These are phyloP conservation scores for Pluteus cervinus DNA, from an alignment of 768 basidiomycete genomes.

Conservation along the genomic window DNA sequence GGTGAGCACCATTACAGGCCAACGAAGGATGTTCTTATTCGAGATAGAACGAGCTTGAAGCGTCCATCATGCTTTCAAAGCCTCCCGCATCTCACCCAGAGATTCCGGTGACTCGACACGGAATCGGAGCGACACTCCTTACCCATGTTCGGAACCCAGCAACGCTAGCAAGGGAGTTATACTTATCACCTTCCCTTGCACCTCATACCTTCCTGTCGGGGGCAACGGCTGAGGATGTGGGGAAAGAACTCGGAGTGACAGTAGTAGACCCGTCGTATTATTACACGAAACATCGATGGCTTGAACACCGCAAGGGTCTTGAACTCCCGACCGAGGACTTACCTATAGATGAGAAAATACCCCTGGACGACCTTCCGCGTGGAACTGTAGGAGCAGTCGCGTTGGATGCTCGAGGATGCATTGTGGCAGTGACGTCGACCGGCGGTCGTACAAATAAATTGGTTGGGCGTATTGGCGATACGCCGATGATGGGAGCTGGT, in stretches of 20 bases:
- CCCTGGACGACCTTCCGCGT: constrained; percentile 56
- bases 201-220: constrained; percentile 74
- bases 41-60: constrained; percentile 71
- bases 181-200: constrained; percentile 54
- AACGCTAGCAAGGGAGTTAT: constrained; percentile 61
- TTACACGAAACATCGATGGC: constrained; percentile 71
- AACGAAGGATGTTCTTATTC: too few species aligned
- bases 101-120: constrained; percentile 55
- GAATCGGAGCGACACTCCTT: constrained; percentile 58
- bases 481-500: constrained; percentile 69
- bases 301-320: constrained; percentile 66
- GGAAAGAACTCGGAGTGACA: constrained; percentile 43
- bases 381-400: constrained; percentile 87
- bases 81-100: constrained; percentile 62
- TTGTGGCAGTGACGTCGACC: constrained; percentile 70
- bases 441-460: constrained; percentile 83
- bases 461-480: constrained; percentile 79
- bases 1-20: constrained; percentile 30
- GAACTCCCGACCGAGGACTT: constrained; percentile 66
- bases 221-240: constrained; percentile 53
- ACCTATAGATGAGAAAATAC: constrained; percentile 24
- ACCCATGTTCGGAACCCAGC: constrained; percentile 70
- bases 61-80: constrained; percentile 75
- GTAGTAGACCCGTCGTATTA: constrained; percentile 75
- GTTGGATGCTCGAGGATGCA: constrained; percentile 67